These are phyloP conservation scores for Abelmoschus esculentus DNA, from an alignment of 345 rosid genomes.

Conservation along the genomic window DNA sequence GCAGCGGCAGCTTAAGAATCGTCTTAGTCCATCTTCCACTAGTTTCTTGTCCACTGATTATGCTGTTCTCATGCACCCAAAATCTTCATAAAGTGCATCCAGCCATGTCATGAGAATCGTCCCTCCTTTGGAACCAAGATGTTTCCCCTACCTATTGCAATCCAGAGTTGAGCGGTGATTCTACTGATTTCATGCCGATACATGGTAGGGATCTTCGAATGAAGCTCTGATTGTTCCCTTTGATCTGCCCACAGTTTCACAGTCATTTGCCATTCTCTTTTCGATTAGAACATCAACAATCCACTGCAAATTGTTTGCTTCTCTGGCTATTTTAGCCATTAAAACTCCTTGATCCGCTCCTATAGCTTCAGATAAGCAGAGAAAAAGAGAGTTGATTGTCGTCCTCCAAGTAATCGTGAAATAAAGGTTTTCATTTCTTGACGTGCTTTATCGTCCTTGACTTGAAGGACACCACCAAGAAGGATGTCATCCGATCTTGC, in stretches of 20 bases:
- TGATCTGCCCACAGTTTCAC: slow-evolving; percentile 88
- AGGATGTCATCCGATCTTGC: slow-evolving; percentile 55
- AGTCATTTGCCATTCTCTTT: slow-evolving; percentile 58
- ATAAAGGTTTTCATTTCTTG: slow-evolving; percentile 76
- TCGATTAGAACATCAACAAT: slow-evolving; percentile 70
- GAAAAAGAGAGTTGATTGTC: slow-evolving; percentile 46
- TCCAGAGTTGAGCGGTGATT: slow-evolving; percentile 75
- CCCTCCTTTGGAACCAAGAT: slow-evolving; percentile 62
- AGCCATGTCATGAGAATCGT: slow-evolving; percentile 66
- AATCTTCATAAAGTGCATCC: slow-evolving; percentile 85
- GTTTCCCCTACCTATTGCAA: slow-evolving; percentile 75
- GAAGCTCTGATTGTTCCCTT: slow-evolving; percentile 75
- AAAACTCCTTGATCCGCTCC: slow-evolving; percentile 56
- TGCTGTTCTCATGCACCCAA: slow-evolving; percentile 85
- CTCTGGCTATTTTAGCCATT: slow-evolving; percentile 79
- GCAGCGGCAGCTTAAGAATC: slow-evolving; percentile 68
- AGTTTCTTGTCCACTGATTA: slow-evolving; percentile 66
- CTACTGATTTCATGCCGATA: slow-evolving; percentile 84
- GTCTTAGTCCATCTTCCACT: slow-evolving; percentile 84
- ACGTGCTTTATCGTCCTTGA: slow-evolving; percentile 84
- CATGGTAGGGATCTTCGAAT: slow-evolving; percentile 72
- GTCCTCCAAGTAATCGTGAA: slow-evolving; percentile 52
- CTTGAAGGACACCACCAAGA: slow-evolving; percentile 62
- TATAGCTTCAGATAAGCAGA: slow-evolving; percentile 73
- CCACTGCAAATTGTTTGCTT: slow-evolving; percentile 90